Conservation (phyloP, 1,284 basidiomycete genomes). For the Somion occarium region DNA sequence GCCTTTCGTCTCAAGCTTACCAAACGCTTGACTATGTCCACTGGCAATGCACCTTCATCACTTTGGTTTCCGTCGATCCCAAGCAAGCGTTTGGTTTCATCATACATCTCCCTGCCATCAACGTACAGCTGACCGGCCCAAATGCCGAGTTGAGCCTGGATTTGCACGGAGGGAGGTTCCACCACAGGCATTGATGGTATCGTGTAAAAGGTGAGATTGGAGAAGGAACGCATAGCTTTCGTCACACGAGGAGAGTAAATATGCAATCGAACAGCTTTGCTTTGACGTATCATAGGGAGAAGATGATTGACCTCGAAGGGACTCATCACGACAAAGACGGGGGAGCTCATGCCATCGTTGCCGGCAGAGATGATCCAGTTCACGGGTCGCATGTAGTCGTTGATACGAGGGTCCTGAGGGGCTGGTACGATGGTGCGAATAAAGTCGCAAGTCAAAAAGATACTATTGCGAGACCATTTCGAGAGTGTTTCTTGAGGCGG, state of each 20-base stretch:
- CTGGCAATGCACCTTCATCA: slow-evolving; percentile 13
- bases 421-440: background rate
- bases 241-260: background rate
- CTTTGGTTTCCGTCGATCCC: slow-evolving; percentile 13
- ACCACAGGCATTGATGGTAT: background rate
- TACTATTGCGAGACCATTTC: background rate
- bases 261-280: background rate
- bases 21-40: slow-evolving; percentile 27
- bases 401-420: background rate
- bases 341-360: background rate
- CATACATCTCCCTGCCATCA: slow-evolving; percentile 27
- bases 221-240: background rate
- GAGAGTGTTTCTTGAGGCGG: background rate
- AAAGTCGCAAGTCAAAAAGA: background rate
- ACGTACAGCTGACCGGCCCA: slow-evolving; percentile 43
- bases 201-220: background rate
- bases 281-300: background rate
- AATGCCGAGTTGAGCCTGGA: slow-evolving; percentile 35
- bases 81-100: slow-evolving; percentile 30
- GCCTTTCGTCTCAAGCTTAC: slow-evolving; percentile 38
- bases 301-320: background rate
- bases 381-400: slow-evolving; percentile 1
- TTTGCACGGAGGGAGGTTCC: slow-evolving; percentile 9
- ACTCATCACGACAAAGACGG: background rate
- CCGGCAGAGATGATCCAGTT: background rate